A percentile compares a stretch with the other conserved stretches of the same genome.
phyloP scores from a whole-genome alignment of 257 asterid species.

The Sherardia arvensis region DNA sequence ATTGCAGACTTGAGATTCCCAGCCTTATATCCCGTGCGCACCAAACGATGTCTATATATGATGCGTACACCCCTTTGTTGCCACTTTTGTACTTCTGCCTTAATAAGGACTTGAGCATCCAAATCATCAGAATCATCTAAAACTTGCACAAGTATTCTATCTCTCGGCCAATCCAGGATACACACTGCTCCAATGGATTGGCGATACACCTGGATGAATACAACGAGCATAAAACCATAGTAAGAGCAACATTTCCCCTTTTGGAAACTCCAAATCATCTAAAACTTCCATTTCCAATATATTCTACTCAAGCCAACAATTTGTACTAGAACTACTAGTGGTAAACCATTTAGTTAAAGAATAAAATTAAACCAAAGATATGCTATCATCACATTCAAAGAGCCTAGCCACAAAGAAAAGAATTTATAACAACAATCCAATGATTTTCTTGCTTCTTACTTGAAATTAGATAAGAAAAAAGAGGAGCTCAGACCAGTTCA shows the following conservation, averaged over 20 bases:
- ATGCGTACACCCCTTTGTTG: slow-evolving; percentile 72
- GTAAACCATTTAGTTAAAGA: not conserved
- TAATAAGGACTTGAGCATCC: slow-evolving; percentile 62
- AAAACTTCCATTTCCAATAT: not conserved
- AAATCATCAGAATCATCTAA: slow-evolving; percentile 82
- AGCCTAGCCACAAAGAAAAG: not conserved
- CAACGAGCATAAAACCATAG: slow-evolving; percentile 10
- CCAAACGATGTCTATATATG: slow-evolving; percentile 65
- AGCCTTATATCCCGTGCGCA: slow-evolving; percentile 88
- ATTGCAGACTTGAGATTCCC: slow-evolving; percentile 92
- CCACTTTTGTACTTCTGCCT: slow-evolving; percentile 87
- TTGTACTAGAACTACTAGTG: not conserved
- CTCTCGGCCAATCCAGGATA: slow-evolving; percentile 88
- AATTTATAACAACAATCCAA: not conserved
- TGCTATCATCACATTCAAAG: not conserved
- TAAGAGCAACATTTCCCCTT: not conserved
- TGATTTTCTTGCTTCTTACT: no score
- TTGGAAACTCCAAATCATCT: not conserved
- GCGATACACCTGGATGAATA: slow-evolving; percentile 68
- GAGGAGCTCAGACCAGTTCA: no score
- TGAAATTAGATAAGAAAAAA: not conserved
- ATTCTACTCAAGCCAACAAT: not conserved
- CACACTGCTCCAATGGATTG: slow-evolving; percentile 86
- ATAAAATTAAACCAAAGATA: not conserved
- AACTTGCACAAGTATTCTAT: slow-evolving; percentile 79